These are phyloP conservation scores for Leccinum subspadiceum DNA, from an alignment of 1,284 basidiomycete species.

Conservation along the genomic window DNA sequence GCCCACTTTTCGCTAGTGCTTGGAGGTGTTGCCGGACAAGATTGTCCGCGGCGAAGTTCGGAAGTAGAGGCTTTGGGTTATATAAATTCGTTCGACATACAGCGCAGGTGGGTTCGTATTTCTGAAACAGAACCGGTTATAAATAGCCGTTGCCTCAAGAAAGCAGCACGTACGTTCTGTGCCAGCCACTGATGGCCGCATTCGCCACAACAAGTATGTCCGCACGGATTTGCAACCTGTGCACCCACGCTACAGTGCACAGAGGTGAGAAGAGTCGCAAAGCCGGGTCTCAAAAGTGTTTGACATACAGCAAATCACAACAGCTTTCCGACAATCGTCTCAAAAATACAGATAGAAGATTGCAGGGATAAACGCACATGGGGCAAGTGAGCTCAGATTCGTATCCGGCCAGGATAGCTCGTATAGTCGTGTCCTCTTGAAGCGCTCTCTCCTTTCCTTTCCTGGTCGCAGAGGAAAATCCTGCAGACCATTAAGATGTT, in stretches of 20 bases:
- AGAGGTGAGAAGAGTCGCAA: conserved; percentile 2
- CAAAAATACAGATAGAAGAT: background rate
- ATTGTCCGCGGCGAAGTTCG: conserved; percentile 52
- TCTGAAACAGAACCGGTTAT: conserved; percentile 24
- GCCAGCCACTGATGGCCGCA: conserved; percentile 50
- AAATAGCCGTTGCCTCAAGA: background rate
- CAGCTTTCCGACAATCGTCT: conserved; percentile 39
- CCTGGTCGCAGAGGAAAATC: conserved; percentile 2
- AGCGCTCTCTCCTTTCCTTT: conserved; percentile 28
- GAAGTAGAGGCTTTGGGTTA: conserved; percentile 41
- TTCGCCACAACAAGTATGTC: conserved; percentile 54
- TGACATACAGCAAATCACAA: conserved; percentile 51
- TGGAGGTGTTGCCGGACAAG: conserved; percentile 48
- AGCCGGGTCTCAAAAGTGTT: background rate
- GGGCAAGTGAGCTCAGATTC: conserved; percentile 56
- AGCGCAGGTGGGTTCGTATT: conserved; percentile 41
- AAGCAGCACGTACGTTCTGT: conserved; percentile 36
- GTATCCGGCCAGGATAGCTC: conserved; percentile 36
- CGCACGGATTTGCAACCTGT: conserved; percentile 56
- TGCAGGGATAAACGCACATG: conserved; percentile 41
- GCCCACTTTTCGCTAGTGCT: conserved; percentile 38
- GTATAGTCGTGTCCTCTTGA: conserved; percentile 12
- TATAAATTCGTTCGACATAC: conserved; percentile 45
- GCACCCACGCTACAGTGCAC: conserved; percentile 41
- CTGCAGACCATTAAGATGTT: conserved; percentile 2